Evolutionary conservation across 169 alveolate species (phyloP).

Genomic region (Plasmodium malariae): DNA sequence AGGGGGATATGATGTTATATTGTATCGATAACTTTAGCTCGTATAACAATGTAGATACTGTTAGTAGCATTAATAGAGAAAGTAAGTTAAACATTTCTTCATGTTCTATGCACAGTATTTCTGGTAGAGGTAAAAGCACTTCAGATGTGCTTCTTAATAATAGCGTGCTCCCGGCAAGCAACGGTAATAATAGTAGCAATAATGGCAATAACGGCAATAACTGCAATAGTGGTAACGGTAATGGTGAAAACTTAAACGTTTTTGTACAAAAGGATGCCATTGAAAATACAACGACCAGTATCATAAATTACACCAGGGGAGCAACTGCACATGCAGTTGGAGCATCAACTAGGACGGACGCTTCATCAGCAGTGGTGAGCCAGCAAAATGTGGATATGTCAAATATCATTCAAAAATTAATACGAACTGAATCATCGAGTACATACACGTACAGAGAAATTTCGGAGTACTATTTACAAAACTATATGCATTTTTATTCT

Average conservation of each 20-base stretch:
- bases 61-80: not conserved
- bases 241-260: not conserved
- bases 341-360: too few species aligned
- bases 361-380: too few species aligned
- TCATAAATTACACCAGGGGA: too few species aligned
- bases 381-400: not conserved
- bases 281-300: not conserved
- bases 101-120: not conserved
- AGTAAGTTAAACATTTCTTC: not conserved
- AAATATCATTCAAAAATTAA: conserved; percentile 12
- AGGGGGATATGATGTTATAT: conserved; percentile 1
- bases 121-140: not conserved
- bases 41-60: not conserved
- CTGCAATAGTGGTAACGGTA: not conserved
- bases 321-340: not conserved
- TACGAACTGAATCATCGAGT: conserved; percentile 7
- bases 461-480: conserved; percentile 70
- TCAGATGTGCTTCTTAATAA: not conserved
- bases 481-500: conserved; percentile 48
- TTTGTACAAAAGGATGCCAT: not conserved
- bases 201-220: conserved; percentile 1
- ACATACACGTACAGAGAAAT: conserved; percentile 57
- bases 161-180: not conserved
- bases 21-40: not conserved
- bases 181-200: conserved; percentile 2